Evolutionary conservation across 129 eudicot species (phyloP), one percentile per base, ranked within the genome.

Genomic region (Silybum marianum): DNA sequence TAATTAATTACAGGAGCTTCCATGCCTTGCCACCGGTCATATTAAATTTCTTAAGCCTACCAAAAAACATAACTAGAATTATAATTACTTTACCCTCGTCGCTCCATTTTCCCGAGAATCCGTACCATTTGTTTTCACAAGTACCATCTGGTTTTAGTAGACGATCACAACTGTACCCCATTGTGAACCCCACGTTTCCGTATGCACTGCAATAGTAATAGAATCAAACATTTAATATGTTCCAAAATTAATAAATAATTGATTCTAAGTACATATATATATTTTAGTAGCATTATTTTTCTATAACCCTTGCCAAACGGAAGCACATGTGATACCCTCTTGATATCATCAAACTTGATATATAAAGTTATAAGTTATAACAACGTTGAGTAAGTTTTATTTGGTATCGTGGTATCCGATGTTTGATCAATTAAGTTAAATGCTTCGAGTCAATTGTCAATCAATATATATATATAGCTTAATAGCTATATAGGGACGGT

Each of bases 161-260:
- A 18, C 88, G 90, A 19, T 76, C 90, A 72, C 98, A 94, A 23
- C 87, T 94, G 30, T 94, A 94, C 7, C 98, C 98, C 0, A 86
- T 94, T 16, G 98, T 69, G 82, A 90, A 94, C 30, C 98, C 98
- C 44, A 94, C 98, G 34, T 90, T 91, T 68, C 98, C 98, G 80
- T 94, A 92, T 39, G 97, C 93, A 78, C 98, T 92, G 92, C 84
- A 82, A 74, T 44, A 67, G 22, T 16, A 51, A 19, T 51, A 51
- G 63, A 51, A 51, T 51, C 21, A 48, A 48, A 18, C 62, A 16
- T 18, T 48, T 16, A 48, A 14, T 16, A 3, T 51, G 63, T 14
- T 5, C 60, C 63, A 51, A 51, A 51, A 14, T 28, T 28, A 3
- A 28, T 51, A 3, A 51, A 51, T 51, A 16, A 51, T 51, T 51